Evolutionary conservation across 306 rosid genomes (phyloP).

Genomic region (Chamaecrista fasciculata): DNA sequence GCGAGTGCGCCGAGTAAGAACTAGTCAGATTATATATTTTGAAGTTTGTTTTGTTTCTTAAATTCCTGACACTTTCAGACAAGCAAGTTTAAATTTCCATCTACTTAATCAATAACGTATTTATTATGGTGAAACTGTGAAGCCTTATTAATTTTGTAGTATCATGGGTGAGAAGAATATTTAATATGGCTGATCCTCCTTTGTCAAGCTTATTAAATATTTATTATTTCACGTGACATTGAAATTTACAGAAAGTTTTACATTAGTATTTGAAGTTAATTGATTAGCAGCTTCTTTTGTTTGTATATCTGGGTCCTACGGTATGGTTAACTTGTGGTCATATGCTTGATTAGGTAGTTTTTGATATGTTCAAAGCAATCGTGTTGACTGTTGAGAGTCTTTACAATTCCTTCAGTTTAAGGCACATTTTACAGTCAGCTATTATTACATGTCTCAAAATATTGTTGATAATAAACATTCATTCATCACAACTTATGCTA

Average conservation of each 20-base stretch:
- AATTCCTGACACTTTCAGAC: neutral
- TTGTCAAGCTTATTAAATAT: too few relatives aligned
- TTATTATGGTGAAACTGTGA: neutral
- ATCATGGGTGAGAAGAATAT: neutral
- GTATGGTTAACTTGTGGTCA: neutral
- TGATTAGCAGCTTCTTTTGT: neutral
- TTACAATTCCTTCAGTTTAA: neutral
- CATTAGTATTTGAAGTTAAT: neutral
- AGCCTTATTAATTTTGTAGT: neutral
- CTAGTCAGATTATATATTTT: conserved; percentile 4
- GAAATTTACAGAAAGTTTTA: neutral
- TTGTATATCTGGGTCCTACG: neutral
- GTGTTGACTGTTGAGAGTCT: neutral
- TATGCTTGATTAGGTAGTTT: neutral
- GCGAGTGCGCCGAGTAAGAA: conserved; percentile 97
- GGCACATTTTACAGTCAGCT: neutral
- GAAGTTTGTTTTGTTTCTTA: conserved; percentile 9
- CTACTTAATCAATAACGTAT: too few relatives aligned
- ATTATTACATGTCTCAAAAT: neutral
- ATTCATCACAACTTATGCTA: neutral
- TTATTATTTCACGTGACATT: too few relatives aligned
- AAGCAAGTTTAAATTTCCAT: neutral
- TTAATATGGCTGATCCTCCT: neutral
- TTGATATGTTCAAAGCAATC: neutral
- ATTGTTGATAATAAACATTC: neutral